Conservation (phyloP, 768 basidiomycete genomes). For the Ramaria rubella region DNA sequence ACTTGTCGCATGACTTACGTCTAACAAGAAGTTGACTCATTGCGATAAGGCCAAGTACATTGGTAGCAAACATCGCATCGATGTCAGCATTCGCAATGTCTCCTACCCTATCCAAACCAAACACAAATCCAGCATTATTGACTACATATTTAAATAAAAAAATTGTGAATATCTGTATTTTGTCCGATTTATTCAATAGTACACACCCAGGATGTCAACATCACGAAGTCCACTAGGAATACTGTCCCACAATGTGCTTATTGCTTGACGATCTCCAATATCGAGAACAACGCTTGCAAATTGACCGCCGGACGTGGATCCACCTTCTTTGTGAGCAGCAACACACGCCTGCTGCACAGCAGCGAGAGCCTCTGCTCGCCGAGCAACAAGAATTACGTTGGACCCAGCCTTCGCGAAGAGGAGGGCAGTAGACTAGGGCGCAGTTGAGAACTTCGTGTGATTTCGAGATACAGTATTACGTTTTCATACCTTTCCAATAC, state of each 20-base stretch:
- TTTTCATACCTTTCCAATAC: conserved; percentile 75
- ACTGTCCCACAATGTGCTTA: conserved; percentile 62
- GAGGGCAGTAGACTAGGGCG: conserved; percentile 68
- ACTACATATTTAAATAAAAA: conserved; percentile 37
- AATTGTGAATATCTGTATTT: background rate
- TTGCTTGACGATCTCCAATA: conserved; percentile 68
- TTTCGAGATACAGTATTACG: background rate
- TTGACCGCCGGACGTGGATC: conserved; percentile 68
- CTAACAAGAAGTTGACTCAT: conserved; percentile 70
- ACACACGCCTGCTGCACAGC: conserved; percentile 61
- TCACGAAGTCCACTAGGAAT: conserved; percentile 62
- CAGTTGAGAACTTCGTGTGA: background rate
- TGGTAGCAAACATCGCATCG: conserved; percentile 69
- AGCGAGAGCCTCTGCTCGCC: conserved; percentile 66
- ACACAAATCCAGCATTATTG: conserved; percentile 85
- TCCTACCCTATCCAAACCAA: conserved; percentile 83
- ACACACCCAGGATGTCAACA: conserved; percentile 78
- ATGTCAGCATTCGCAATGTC: conserved; percentile 70
- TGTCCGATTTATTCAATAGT: background rate
- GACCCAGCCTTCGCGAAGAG: conserved; percentile 91
- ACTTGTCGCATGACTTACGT: conserved; percentile 14
- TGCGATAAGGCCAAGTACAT: conserved; percentile 78
- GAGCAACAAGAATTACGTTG: conserved; percentile 80
- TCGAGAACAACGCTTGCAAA: conserved; percentile 71
- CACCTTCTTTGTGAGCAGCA: conserved; percentile 66